phyloP scores from a whole-genome alignment of 2,329 filamentous ascomycete genomes.

The Diaporthe citrichinensis region DNA sequence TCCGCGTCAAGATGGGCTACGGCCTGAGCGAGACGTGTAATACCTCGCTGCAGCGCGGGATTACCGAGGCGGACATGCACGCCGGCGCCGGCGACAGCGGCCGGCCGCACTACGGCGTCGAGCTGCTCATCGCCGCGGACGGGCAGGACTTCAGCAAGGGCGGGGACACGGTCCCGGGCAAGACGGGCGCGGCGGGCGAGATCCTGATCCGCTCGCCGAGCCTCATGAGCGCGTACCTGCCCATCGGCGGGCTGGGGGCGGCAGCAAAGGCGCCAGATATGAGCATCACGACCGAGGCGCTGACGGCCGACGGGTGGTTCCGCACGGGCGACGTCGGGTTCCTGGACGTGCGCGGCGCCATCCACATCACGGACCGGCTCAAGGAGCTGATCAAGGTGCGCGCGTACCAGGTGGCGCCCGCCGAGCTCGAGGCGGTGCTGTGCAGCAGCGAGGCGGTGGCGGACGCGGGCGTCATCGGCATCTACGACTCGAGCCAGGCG shows the following conservation, averaged over 20 bases:
- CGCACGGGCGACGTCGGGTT: constrained; percentile 80
- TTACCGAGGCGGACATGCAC: constrained; percentile 60
- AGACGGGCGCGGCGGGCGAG: constrained; percentile 70
- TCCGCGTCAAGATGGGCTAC: constrained; percentile 72
- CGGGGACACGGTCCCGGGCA: constrained; percentile 55
- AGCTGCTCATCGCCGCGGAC: constrained; percentile 73
- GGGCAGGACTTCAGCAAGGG: constrained; percentile 48
- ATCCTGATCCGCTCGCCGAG: constrained; percentile 75
- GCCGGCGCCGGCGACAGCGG: constrained; percentile 72
- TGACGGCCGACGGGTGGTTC: constrained; percentile 74
- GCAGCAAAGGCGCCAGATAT: constrained; percentile 49
- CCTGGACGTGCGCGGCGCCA: constrained; percentile 65
- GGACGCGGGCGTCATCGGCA: constrained; percentile 70
- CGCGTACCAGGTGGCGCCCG: constrained; percentile 59
- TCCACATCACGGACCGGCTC: constrained; percentile 79
- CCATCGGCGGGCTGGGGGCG: constrained; percentile 59
- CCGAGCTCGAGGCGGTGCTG: constrained; percentile 57
- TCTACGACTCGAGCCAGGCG: constrained; percentile 66
- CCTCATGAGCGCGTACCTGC: constrained; percentile 79
- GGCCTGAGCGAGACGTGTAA: constrained; percentile 83
- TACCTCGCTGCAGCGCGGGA: constrained; percentile 71
- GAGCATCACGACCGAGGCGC: constrained; percentile 53
- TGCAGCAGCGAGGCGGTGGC: constrained; percentile 51
- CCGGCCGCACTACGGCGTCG: constrained; percentile 75
- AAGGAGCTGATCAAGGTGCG: constrained; percentile 71